Conservation (phyloP, 768 basidiomycete species). For the Lactifluus piperatus region DNA sequence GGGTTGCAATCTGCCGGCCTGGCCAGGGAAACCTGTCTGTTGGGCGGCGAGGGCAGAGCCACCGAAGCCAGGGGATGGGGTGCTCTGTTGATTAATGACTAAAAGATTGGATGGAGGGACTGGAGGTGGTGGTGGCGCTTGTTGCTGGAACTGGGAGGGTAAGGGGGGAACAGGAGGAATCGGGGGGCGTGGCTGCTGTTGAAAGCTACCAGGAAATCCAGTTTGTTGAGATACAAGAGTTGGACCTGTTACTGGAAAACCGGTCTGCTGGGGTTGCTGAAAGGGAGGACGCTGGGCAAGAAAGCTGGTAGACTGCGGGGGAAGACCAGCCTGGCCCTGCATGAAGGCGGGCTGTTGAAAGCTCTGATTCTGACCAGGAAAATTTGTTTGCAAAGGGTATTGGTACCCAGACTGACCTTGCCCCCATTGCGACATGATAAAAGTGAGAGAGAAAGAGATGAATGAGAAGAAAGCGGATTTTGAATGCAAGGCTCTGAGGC, state of each 20-base stretch:
- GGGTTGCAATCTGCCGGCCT: constrained; percentile 28
- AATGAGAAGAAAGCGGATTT: too few species aligned
- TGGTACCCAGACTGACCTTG: constrained; percentile 60
- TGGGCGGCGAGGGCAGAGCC: constrained; percentile 40
- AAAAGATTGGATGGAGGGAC: constrained; percentile 53
- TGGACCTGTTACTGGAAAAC: constrained; percentile 29
- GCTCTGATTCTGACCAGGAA: constrained; percentile 40
- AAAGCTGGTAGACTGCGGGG: constrained; percentile 56
- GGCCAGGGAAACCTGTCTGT: constrained; percentile 49
- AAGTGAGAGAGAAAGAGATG: neutral
- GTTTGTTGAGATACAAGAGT: constrained; percentile 49
- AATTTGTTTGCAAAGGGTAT: constrained; percentile 69
- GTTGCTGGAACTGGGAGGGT: constrained; percentile 29
- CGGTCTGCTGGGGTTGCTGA: constrained; percentile 57
- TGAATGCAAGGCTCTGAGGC: too few species aligned
- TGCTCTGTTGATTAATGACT: constrained; percentile 35
- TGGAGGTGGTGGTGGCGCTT: constrained; percentile 44
- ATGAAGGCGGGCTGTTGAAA: constrained; percentile 34
- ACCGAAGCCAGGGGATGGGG: constrained; percentile 44
- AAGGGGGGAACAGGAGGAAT: constrained; percentile 20
- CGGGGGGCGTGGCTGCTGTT: constrained; percentile 31
- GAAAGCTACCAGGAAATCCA: constrained; percentile 33
- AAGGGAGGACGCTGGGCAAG: constrained; percentile 34
- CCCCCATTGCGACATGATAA: constrained; percentile 70
- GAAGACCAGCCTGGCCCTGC: constrained; percentile 37